Evolutionary conservation across 192 early-diverging fungal species (phyloP), one percentile per base, ranked within the genome.

Genomic region (Coemansia sp.): DNA sequence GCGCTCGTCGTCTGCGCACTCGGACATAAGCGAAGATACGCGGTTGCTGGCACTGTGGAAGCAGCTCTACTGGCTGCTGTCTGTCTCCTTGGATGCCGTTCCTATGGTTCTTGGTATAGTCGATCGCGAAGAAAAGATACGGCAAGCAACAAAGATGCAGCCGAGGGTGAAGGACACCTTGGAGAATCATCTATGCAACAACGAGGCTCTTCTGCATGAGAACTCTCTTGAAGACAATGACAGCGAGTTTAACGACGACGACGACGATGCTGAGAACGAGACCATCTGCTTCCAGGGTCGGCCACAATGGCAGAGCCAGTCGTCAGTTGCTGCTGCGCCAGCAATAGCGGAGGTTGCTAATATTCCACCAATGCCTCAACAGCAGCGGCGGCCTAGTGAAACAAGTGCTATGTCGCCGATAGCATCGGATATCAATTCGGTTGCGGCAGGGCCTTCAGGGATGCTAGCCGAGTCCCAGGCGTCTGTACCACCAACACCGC

Each of bases 251-350:
- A 55, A 67, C 36, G 62, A 70, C 8, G 69, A 70, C 8, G 69
- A 70, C 13, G 54, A 48, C 1, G 65, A 57, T 29, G 62, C 43
- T 22, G 69, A 71, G 9, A 59, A 61, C 49, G 73, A 75, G 38
- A 71, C 69, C 7, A 71, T 76, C 20, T 76, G 65, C 36, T 76
- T 76, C 59, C 75, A 76, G 34, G 74, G 74, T 36, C 52, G 74
- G 5, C 67, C 73, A 0, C 17, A 19, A 19, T 42, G 45, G 32
- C 10, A 59, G 56, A 46, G 40, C 48, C 63, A 69, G 55, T 22
- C 45, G 60, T 33, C 52, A 19, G 32, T 34, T 14, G 33, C 33
- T 34, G 55, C 25, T 19, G 52, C 32, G 10, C 13, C 13, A 3
- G 52, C 9, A 54, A 29, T 19, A 29, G 52, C 29, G 17, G 34